phyloP scores from a whole-genome alignment of 75 land plant species.

The Cupressus sempervirens region DNA sequence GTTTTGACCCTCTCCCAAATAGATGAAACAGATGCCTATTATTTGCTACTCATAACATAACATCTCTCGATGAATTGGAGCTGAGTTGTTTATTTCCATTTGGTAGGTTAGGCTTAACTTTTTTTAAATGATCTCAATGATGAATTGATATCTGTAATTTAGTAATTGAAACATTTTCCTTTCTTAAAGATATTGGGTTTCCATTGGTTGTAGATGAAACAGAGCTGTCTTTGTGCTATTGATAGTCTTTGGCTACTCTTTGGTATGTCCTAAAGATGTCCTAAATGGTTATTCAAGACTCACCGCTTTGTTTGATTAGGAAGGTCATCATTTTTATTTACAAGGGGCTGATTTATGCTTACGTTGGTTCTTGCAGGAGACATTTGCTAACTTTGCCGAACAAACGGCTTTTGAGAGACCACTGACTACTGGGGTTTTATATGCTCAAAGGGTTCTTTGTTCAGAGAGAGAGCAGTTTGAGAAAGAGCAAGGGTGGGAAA shows the following conservation, averaged over 20 bases:
- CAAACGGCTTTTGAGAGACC: constrained; percentile 94
- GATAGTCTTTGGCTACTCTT: background rate
- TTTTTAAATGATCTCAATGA: background rate
- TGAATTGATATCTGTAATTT: background rate
- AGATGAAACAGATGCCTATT: background rate
- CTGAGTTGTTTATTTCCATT: background rate
- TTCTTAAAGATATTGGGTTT: too few relatives aligned
- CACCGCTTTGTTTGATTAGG: background rate
- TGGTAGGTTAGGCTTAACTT: background rate
- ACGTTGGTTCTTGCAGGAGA: constrained; percentile 44
- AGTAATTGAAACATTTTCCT: constrained; percentile 2
- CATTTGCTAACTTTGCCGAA: constrained; percentile 81
- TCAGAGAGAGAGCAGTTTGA: constrained; percentile 73
- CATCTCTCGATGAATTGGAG: background rate
- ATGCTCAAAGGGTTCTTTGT: constrained; percentile 82
- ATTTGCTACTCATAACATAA: background rate
- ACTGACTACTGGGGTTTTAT: constrained; percentile 88
- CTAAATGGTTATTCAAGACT: background rate
- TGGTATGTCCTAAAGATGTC: background rate
- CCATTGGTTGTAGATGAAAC: background rate
- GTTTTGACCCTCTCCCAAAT: background rate
- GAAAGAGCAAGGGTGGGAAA: constrained; percentile 76
- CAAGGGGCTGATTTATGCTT: background rate
- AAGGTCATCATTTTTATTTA: background rate
- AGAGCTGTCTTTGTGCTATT: background rate